Conservation (phyloP, 2,329 filamentous ascomycete genomes). For the Fusarium kyushuense region DNA sequence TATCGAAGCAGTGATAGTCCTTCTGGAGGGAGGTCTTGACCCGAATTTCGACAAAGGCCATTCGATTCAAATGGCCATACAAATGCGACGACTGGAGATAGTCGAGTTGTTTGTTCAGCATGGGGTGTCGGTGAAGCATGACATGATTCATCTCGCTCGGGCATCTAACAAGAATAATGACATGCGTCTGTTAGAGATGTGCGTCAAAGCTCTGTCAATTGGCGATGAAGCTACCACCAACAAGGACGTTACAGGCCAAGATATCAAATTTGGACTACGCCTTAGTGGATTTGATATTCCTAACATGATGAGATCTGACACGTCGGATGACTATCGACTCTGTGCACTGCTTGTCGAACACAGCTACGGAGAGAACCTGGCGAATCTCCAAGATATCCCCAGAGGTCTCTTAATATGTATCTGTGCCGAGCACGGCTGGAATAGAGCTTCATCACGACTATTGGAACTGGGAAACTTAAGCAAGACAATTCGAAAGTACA, state of each 20-base stretch:
- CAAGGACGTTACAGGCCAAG: not conserved
- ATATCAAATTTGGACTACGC: not conserved
- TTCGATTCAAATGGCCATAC: not conserved
- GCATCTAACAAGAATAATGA: not conserved
- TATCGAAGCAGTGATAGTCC: not conserved
- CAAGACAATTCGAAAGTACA: not conserved
- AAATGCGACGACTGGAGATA: not conserved
- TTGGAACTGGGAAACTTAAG: not conserved
- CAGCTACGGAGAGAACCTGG: not conserved
- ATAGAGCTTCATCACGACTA: not conserved
- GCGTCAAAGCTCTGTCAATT: not conserved
- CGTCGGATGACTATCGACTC: not conserved
- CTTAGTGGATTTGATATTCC: not conserved
- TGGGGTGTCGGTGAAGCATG: not conserved
- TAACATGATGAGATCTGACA: not conserved
- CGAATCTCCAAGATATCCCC: fast-evolving
- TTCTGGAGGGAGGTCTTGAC: not conserved
- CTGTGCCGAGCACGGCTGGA: not conserved
- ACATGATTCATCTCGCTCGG: not conserved
- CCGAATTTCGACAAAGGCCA: not conserved
- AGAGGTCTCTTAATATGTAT: not conserved
- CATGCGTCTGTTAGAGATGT: not conserved
- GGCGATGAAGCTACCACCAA: not conserved
- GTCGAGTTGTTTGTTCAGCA: not conserved
- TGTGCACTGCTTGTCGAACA: not conserved